phyloP scores from a whole-genome alignment of 2,329 filamentous ascomycete genomes.

The Colletotrichum tamarilloi region DNA sequence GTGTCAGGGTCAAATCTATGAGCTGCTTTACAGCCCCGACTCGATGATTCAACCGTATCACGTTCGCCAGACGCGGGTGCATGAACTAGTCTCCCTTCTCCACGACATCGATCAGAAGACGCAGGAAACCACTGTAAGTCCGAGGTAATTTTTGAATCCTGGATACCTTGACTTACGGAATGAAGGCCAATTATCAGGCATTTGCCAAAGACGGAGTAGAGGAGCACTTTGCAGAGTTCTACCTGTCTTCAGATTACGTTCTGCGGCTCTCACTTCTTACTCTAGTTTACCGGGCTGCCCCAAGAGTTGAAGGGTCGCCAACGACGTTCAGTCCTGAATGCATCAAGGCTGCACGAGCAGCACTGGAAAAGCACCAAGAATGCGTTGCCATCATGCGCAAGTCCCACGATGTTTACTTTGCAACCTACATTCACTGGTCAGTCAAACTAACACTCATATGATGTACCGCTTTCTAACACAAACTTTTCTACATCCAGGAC shows the following conservation, averaged over 20 bases:
- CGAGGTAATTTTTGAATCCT: neutral
- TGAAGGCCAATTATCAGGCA: neutral
- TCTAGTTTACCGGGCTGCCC: constrained; percentile 56
- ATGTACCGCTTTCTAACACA: neutral
- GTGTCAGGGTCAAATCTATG: constrained; percentile 66
- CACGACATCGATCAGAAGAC: constrained; percentile 45
- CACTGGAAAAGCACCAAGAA: constrained; percentile 54
- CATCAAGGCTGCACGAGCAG: constrained; percentile 52
- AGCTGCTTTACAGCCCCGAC: constrained; percentile 61
- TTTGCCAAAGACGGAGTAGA: neutral
- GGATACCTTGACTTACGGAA: neutral
- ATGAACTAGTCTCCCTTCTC: constrained; percentile 44
- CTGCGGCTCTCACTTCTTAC: constrained; percentile 53
- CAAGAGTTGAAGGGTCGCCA: constrained; percentile 40
- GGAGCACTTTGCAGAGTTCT: constrained; percentile 46
- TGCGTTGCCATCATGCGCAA: constrained; percentile 51
- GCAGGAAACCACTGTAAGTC: constrained; percentile 32
- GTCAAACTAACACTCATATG: constrained; percentile 11
- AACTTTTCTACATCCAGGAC: constrained; percentile 46
- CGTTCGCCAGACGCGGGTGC: constrained; percentile 47
- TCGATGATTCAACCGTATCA: constrained; percentile 49
- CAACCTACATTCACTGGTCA: constrained; percentile 56
- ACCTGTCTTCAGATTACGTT: constrained; percentile 54
- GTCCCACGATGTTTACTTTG: constrained; percentile 49
- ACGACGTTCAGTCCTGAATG: constrained; percentile 55